A percentile compares a stretch with the other conserved stretches of the same genome.
Evolutionary conservation across 495 filamentous ascomycete species (phyloP).

Genomic region (Amphirosellinia nigrospora): DNA sequence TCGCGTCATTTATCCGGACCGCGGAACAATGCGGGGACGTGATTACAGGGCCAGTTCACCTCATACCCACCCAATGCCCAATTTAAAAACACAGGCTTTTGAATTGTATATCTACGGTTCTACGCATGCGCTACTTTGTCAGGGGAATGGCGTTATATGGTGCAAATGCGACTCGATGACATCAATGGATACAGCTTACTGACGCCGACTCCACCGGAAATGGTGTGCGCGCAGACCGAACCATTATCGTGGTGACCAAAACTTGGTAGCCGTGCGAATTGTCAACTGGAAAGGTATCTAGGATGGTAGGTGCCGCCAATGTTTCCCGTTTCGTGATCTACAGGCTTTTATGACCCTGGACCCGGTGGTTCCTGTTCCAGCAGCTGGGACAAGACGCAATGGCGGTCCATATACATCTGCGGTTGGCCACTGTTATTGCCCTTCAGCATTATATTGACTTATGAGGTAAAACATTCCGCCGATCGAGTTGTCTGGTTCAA

Average conservation of each 20-base stretch:
- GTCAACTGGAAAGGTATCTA: neutral
- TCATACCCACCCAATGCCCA: slow-evolving; percentile 11
- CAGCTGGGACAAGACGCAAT: neutral
- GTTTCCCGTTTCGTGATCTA: neutral
- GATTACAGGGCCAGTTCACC: slow-evolving; percentile 22
- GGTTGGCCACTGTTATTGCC: neutral
- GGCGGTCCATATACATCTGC: neutral
- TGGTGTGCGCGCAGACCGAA: neutral
- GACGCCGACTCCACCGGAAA: neutral
- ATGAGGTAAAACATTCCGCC: neutral
- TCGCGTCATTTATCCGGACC: slow-evolving; percentile 17
- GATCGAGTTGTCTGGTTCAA: slow-evolving; percentile 1
- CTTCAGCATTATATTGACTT: neutral
- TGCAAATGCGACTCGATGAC: slow-evolving; percentile 16
- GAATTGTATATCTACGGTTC: neutral
- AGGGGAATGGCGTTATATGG: slow-evolving; percentile 2
- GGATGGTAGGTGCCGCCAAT: neutral
- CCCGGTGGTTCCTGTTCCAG: neutral
- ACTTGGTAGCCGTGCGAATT: neutral
- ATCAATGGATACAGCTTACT: neutral
- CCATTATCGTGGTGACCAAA: slow-evolving; percentile 1
- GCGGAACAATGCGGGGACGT: neutral
- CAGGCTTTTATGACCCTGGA: neutral
- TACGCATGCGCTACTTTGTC: slow-evolving; percentile 3
- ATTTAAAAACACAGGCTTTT: neutral